Evolutionary conservation across 2,329 filamentous ascomycete species (phyloP).

Genomic region (Fusarium sp.): DNA sequence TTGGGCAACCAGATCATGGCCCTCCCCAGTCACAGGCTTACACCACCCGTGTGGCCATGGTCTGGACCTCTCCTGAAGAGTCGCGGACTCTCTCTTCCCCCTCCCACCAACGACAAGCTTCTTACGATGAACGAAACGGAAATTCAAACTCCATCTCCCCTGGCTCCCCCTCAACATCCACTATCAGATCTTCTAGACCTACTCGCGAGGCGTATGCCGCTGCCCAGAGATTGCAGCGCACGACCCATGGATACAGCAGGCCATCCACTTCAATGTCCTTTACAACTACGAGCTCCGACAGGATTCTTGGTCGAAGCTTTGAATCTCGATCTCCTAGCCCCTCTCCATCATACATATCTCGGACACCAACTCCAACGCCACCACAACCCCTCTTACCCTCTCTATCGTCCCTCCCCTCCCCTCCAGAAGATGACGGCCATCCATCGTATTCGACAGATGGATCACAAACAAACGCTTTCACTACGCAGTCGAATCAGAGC

Average conservation of each 20-base stretch:
- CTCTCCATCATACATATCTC: conserved; percentile 21
- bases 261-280: conserved; percentile 34
- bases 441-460: conserved; percentile 4
- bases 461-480: neutral
- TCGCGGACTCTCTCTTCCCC: neutral
- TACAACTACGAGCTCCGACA: conserved; percentile 36
- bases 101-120: conserved; percentile 9
- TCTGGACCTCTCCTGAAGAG: conserved; percentile 46
- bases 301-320: conserved; percentile 23
- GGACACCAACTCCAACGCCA: conserved; percentile 20
- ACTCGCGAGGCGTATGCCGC: neutral
- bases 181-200: conserved; percentile 16
- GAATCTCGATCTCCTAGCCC: conserved; percentile 14
- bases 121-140: conserved; percentile 7
- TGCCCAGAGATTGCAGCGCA: conserved; percentile 12
- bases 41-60: conserved; percentile 50
- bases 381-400: conserved; percentile 10
- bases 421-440: conserved; percentile 18
- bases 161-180: conserved; percentile 8
- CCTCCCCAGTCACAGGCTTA: conserved; percentile 31
- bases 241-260: conserved; percentile 12
- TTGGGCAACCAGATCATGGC: conserved; percentile 44
- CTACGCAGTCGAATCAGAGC: neutral
- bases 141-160: conserved; percentile 20
- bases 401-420: conserved; percentile 22